Conservation (phyloP, 148 eudicot genomes). For the Amaranthus cruentus region DNA sequence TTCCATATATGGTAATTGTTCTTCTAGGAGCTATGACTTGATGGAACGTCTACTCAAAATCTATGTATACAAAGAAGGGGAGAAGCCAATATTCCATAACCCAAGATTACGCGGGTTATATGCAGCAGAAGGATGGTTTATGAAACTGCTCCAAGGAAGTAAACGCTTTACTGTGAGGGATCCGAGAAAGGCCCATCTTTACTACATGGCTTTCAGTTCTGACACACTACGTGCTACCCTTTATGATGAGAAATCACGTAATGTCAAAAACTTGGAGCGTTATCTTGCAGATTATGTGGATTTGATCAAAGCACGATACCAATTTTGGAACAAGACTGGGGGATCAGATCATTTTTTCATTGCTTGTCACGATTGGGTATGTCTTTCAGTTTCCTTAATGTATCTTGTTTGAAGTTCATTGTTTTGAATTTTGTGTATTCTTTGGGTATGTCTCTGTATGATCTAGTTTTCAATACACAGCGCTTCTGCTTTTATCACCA, state of each 20-base stretch:
- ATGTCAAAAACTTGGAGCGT: slow-evolving; percentile 37
- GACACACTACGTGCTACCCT: slow-evolving; percentile 36
- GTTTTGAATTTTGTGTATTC: neutral
- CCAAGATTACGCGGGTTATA: slow-evolving; percentile 66
- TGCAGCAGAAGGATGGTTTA: slow-evolving; percentile 87
- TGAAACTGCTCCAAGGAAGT: slow-evolving; percentile 58
- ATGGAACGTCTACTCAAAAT: slow-evolving; percentile 61
- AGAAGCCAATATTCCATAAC: slow-evolving; percentile 67
- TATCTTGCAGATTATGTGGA: slow-evolving; percentile 49
- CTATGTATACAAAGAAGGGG: slow-evolving; percentile 73
- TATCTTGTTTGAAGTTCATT: neutral
- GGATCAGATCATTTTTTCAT: slow-evolving; percentile 81
- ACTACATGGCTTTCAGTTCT: slow-evolving; percentile 70
- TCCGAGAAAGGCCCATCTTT: slow-evolving; percentile 73
- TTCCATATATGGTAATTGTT: neutral
- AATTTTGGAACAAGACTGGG: slow-evolving; percentile 55
- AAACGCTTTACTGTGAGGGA: slow-evolving; percentile 49
- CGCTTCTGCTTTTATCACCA: neutral
- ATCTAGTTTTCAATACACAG: neutral
- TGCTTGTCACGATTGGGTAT: slow-evolving; percentile 92
- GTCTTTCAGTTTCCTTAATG: slow-evolving; percentile 18
- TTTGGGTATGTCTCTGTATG: neutral
- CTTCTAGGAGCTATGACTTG: slow-evolving; percentile 67
- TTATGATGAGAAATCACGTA: slow-evolving; percentile 26
- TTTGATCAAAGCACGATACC: slow-evolving; percentile 46